phyloP scores from a whole-genome alignment of 345 rosid genomes.

The Hypericum androsaemum region DNA sequence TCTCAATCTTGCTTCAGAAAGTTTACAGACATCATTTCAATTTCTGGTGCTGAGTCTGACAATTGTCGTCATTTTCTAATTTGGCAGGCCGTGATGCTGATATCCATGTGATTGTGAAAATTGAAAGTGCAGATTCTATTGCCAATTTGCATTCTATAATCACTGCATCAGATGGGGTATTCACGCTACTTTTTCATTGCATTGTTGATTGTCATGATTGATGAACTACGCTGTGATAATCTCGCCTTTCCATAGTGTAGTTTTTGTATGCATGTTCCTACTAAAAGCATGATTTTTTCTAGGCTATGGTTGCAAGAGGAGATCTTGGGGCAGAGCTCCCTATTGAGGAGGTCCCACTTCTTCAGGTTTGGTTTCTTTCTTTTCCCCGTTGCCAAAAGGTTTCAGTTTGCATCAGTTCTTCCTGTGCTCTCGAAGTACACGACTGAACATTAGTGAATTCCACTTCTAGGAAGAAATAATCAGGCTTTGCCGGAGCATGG shows the following conservation, averaged over 20 bases:
- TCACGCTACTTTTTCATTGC: conserved; percentile 14
- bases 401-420: too few relatives aligned
- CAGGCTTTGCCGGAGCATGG: conserved; percentile 92
- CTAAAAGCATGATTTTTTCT: conserved; percentile 12
- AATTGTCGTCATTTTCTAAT: conserved; percentile 3
- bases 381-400: too few relatives aligned
- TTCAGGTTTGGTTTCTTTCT: conserved; percentile 54
- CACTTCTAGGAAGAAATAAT: conserved; percentile 74
- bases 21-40: background rate
- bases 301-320: conserved; percentile 99
- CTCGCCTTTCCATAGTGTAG: background rate
- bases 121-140: conserved; percentile 96
- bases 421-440: too few relatives aligned
- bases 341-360: conserved; percentile 94
- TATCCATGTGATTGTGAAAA: conserved; percentile 84
- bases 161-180: conserved; percentile 98
- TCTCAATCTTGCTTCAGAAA: background rate
- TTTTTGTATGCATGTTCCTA: too few relatives aligned
- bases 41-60: background rate
- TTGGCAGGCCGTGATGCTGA: conserved; percentile 67
- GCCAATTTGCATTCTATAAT: conserved; percentile 90
- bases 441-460: background rate
- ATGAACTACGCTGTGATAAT: background rate
- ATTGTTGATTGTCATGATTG: conserved; percentile 12
- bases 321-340: conserved; percentile 99